Evolutionary conservation across 225 moss, liverwort and hornwort species (phyloP).

Genomic region (Thuidium tamariscinum): DNA sequence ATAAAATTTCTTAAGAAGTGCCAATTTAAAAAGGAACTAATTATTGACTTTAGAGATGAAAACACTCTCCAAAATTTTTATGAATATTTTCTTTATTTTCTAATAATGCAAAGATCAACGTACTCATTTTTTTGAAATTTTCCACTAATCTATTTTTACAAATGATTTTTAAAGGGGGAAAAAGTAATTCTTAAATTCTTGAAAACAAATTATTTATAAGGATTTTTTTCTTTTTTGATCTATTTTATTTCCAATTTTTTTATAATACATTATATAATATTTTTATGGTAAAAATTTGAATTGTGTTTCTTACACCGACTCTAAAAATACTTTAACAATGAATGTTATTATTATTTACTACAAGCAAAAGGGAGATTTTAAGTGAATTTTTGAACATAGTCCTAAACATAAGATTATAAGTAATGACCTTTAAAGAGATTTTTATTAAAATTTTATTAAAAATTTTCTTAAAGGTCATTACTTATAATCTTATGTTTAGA

Average conservation of each 20-base stretch:
- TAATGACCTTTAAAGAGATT: too few relatives aligned
- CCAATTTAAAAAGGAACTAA: not conserved
- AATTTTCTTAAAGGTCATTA: too few relatives aligned
- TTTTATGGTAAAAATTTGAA: not conserved
- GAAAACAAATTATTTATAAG: too few relatives aligned
- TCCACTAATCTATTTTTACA: not conserved
- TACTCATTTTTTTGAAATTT: fast-evolving
- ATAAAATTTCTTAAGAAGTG: too few relatives aligned
- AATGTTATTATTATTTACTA: not conserved
- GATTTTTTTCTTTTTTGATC: fast-evolving
- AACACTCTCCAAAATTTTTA: fast-evolving
- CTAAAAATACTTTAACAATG: not conserved
- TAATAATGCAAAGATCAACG: not conserved
- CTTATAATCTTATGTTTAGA: too few relatives aligned
- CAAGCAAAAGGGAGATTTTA: too few relatives aligned
- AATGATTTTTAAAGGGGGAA: not conserved
- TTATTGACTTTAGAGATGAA: not conserved
- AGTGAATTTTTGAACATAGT: too few relatives aligned
- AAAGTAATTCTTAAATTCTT: not conserved
- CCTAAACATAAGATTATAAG: too few relatives aligned
- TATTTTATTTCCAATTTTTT: not conserved
- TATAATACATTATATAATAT: not conserved
- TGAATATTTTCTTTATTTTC: not conserved
- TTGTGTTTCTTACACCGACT: not conserved
- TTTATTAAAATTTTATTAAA: too few relatives aligned